These are phyloP conservation scores for Moesziomyces globuligerus DNA, from an alignment of 1,284 basidiomycete genomes.

Conservation along the genomic window DNA sequence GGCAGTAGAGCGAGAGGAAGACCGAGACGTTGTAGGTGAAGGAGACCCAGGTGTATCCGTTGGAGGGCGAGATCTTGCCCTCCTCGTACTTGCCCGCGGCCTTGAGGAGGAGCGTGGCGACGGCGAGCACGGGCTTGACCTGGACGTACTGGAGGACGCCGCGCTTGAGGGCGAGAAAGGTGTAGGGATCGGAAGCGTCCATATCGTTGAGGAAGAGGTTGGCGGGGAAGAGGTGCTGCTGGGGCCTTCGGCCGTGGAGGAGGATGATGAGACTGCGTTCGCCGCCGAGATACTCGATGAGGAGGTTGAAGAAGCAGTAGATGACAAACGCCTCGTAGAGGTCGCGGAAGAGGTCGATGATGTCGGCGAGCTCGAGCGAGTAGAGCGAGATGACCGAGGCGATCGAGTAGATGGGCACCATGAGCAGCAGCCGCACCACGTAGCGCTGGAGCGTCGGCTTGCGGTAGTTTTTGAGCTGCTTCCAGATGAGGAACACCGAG, in stretches of 20 bases:
- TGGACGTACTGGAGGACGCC: slow-evolving; percentile 98
- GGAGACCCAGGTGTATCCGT: slow-evolving; percentile 76
- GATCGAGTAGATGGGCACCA: slow-evolving; percentile 93
- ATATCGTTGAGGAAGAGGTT: slow-evolving; percentile 67
- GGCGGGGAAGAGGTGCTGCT: slow-evolving; percentile 85
- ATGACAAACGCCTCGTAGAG: slow-evolving; percentile 98
- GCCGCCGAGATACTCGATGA: slow-evolving; percentile 81
- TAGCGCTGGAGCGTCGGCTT: slow-evolving; percentile 73
- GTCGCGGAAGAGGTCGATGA: slow-evolving; percentile 93
- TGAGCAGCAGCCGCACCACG: slow-evolving; percentile 94
- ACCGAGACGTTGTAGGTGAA: slow-evolving; percentile 75
- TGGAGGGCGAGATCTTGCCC: slow-evolving; percentile 80
- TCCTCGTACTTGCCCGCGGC: slow-evolving; percentile 87
- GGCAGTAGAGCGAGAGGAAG: slow-evolving; percentile 69
- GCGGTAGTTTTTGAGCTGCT: slow-evolving; percentile 78
- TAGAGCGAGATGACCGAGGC: slow-evolving; percentile 92
- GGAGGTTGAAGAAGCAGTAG: slow-evolving; percentile 74
- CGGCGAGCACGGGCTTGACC: slow-evolving; percentile 88
- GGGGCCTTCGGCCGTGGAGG: slow-evolving; percentile 87
- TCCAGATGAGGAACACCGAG: slow-evolving; percentile 82
- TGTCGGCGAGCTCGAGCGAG: slow-evolving; percentile 92
- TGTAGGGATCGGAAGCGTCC: slow-evolving; percentile 74
- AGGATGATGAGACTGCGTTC: slow-evolving; percentile 90
- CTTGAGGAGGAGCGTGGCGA: slow-evolving; percentile 86
- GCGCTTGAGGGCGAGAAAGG: slow-evolving; percentile 90